Evolutionary conservation across 2,329 filamentous ascomycete genomes (phyloP).

Genomic region (Coleophoma eucalyptorum): DNA sequence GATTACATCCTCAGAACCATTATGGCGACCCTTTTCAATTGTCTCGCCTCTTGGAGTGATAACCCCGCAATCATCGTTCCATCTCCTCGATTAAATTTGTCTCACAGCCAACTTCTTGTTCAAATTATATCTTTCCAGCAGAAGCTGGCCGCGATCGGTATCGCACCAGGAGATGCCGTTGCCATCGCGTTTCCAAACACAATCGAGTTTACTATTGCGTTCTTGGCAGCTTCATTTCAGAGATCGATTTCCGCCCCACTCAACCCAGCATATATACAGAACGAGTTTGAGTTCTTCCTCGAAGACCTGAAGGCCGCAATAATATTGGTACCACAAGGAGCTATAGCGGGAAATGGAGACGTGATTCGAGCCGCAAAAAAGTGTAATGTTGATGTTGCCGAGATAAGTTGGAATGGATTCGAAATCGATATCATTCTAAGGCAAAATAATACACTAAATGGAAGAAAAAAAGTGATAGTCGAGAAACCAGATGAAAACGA

Average conservation of each 20-base stretch:
- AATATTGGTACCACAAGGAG: constrained; percentile 66
- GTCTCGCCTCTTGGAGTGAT: no score
- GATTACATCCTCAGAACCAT: no score
- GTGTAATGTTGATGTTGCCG: constrained; percentile 74
- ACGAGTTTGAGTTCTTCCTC: constrained; percentile 84
- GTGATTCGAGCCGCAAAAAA: constrained; percentile 70
- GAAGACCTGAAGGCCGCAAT: constrained; percentile 75
- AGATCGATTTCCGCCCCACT: constrained; percentile 73
- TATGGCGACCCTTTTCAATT: no score
- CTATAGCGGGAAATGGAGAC: constrained; percentile 59
- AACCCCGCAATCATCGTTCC: no score
- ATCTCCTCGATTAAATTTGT: no score
- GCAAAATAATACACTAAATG: constrained; percentile 53
- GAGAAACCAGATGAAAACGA: constrained; percentile 62
- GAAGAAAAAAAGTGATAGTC: no score
- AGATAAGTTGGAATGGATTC: constrained; percentile 68
- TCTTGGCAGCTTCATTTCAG: constrained; percentile 74
- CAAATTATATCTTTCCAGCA: constrained; percentile 67
- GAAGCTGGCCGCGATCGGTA: constrained; percentile 69
- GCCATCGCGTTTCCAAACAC: constrained; percentile 77
- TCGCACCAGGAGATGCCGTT: constrained; percentile 61
- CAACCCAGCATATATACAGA: constrained; percentile 80
- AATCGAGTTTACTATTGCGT: constrained; percentile 79
- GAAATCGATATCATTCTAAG: constrained; percentile 73
- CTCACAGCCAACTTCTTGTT: no score